phyloP scores from a whole-genome alignment of 2,329 filamentous ascomycete species.

The Beauveria scarabaeidicola region DNA sequence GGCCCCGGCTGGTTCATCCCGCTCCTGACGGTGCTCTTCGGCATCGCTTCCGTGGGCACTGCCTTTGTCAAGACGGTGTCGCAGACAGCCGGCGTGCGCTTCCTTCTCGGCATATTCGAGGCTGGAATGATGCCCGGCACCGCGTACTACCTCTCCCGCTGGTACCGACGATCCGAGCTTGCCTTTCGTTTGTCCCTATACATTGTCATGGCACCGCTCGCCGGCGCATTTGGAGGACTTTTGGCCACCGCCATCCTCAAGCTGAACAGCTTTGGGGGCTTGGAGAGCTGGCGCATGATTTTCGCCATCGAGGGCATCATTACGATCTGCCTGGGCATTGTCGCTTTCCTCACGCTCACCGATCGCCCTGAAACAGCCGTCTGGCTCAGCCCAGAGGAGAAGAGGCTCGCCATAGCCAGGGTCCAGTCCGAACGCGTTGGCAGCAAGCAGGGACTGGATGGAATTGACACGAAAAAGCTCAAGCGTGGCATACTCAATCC shows the following conservation, averaged over 20 bases:
- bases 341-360: slow-evolving; percentile 56
- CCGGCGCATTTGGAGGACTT: slow-evolving; percentile 63
- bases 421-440: slow-evolving; percentile 61
- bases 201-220: slow-evolving; percentile 61
- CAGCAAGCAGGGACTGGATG: slow-evolving; percentile 54
- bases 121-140: slow-evolving; percentile 67
- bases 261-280: slow-evolving; percentile 47
- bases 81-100: slow-evolving; percentile 51
- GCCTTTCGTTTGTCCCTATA: slow-evolving; percentile 60
- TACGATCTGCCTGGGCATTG: slow-evolving; percentile 40
- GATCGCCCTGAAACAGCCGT: slow-evolving; percentile 59
- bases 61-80: slow-evolving; percentile 53
- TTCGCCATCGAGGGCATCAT: slow-evolving; percentile 63
- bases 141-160: slow-evolving; percentile 63
- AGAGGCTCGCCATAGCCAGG: slow-evolving; percentile 55
- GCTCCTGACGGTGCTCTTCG: slow-evolving; percentile 52
- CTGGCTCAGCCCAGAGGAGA: slow-evolving; percentile 59
- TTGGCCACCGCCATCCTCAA: slow-evolving; percentile 56
- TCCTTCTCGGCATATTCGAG: slow-evolving; percentile 61
- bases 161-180: slow-evolving; percentile 63
- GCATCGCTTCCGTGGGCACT: slow-evolving; percentile 53
- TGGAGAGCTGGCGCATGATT: slow-evolving; percentile 58
- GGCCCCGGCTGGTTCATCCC: slow-evolving; percentile 68
- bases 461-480: slow-evolving; percentile 50
- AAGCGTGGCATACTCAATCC: slow-evolving; percentile 56